Conservation (phyloP, 1,284 basidiomycete species). For the Pseudozyma sp. region DNA sequence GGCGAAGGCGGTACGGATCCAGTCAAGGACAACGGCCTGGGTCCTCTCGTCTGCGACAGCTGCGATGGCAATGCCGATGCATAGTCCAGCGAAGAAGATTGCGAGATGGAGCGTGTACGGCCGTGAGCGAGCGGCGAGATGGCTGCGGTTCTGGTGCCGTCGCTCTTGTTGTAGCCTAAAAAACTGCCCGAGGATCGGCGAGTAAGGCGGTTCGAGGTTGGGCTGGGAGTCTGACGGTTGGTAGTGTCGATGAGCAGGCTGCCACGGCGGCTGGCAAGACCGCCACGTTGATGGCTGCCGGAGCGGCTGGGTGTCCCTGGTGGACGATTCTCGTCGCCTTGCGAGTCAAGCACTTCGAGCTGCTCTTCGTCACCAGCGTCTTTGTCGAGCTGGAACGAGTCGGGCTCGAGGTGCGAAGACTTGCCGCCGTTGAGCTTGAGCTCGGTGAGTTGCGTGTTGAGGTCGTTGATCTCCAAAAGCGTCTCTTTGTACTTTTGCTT, state of each 20-base stretch:
- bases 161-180: conserved; percentile 63
- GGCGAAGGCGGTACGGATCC: conserved; percentile 56
- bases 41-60: conserved; percentile 36
- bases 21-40: conserved; percentile 55
- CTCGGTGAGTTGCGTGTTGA: conserved; percentile 70
- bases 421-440: conserved; percentile 48
- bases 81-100: conserved; percentile 60
- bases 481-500: conserved; percentile 86
- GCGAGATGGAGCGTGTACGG: conserved; percentile 60
- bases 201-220: conserved; percentile 38
- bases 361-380: conserved; percentile 49
- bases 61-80: conserved; percentile 41
- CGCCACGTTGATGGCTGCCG: conserved; percentile 18
- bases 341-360: conserved; percentile 54
- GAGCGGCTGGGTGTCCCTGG: conserved; percentile 20
- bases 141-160: conserved; percentile 36
- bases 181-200: conserved; percentile 62
- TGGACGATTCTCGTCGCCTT: conserved; percentile 32
- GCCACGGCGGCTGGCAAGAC: conserved; percentile 42
- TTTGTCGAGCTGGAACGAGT: conserved; percentile 36
- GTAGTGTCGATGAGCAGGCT: conserved; percentile 52
- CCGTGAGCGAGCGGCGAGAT: conserved; percentile 39
- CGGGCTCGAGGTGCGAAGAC: conserved; percentile 13
- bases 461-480: conserved; percentile 85
- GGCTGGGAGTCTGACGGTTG: conserved; percentile 39